A percentile compares a stretch with the other conserved stretches of the same genome.
These are phyloP conservation scores for Tuber microsphaerosporum DNA, from an alignment of 495 filamentous ascomycete species.

Conservation along the genomic window DNA sequence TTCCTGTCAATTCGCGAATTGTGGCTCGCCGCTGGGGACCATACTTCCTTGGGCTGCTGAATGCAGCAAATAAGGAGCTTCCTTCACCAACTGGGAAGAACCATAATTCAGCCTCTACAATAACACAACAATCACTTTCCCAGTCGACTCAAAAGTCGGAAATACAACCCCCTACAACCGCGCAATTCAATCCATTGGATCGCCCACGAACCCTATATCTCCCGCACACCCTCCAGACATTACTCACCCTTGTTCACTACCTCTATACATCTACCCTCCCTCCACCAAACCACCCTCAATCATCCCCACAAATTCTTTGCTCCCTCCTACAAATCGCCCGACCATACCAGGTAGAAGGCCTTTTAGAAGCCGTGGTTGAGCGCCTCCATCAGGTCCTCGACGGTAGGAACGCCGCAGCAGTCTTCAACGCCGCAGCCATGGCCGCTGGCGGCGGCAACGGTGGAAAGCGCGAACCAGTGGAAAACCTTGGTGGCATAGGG, in stretches of 20 bases:
- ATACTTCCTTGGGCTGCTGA: conserved; percentile 82
- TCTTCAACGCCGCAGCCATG: conserved; percentile 98
- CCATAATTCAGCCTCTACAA: conserved; percentile 39
- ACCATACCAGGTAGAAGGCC: conserved; percentile 84
- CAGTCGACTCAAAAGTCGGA: conserved; percentile 34
- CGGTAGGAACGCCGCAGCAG: conserved; percentile 84
- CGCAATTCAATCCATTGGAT: conserved; percentile 38
- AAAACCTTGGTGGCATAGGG: conserved; percentile 43
- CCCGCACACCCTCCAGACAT: conserved; percentile 80
- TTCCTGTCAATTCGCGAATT: conserved; percentile 86
- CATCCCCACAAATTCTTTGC: conserved; percentile 91
- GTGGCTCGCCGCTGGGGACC: conserved; percentile 85
- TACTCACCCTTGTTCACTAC: conserved; percentile 81
- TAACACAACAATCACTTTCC: conserved; percentile 42
- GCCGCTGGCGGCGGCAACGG: conserved; percentile 74
- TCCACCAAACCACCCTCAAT: conserved; percentile 63
- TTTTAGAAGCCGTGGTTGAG: conserved; percentile 85
- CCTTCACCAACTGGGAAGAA: conserved; percentile 40
- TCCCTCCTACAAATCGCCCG: conserved; percentile 88
- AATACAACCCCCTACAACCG: conserved; percentile 57
- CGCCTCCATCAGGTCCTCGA: conserved; percentile 86
- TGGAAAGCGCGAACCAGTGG: conserved; percentile 33
- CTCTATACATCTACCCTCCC: conserved; percentile 88
- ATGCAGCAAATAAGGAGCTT: conserved; percentile 43
- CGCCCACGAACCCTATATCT: conserved; percentile 84